Evolutionary conservation across 768 basidiomycete genomes (phyloP), one percentile per base, ranked within the genome.

Genomic region (Dioszegia aurantiaca): DNA sequence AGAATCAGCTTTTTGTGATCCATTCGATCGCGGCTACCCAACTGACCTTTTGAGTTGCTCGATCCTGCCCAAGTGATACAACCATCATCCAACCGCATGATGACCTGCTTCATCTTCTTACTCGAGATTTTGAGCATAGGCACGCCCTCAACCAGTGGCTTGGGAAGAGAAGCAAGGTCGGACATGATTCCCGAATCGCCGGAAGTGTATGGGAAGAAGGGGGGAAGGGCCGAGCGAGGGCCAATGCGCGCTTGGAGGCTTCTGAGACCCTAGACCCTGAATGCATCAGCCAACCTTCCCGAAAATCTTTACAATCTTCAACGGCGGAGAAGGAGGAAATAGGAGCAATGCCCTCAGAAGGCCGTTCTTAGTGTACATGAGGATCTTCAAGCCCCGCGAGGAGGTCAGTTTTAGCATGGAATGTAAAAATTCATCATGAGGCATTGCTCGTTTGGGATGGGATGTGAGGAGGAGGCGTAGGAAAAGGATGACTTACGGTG

Each of bases 51-150:
- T 58, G 52, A 54, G 23, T 42, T 58, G 39, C 16, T 31, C 17
- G 47, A 31, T 3, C 68, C 61, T 4, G 64, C 60, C 73, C 72
- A 74, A 24, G 54, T 47, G 16, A 73, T 73, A 26, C 49, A 83
- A 70, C 91, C 89, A 1, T 87, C 82, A 59, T 90, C 87, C 8
- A 94, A 78, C 42, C 82, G 81, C 73, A 92, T 87, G 3, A 85
- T 65, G 31, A 85, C 81, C 44, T 80, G 83, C 73, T 88, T 88
- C 71, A 86, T 83, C 64, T 85, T 87, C 77, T 85, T 87, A 26
- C 82, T 81, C 1, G 89, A 86, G 16, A 93, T 85, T 69, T 94
- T 95, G 62, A 85, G 84, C 86, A 94, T 87, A 0, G 82, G 81
- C 24, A 72, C 71, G 17, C 73, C 73, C 12, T 56, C 55, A 3